Conservation (phyloP, 345 rosid species). For the Syzygium aromaticum region DNA sequence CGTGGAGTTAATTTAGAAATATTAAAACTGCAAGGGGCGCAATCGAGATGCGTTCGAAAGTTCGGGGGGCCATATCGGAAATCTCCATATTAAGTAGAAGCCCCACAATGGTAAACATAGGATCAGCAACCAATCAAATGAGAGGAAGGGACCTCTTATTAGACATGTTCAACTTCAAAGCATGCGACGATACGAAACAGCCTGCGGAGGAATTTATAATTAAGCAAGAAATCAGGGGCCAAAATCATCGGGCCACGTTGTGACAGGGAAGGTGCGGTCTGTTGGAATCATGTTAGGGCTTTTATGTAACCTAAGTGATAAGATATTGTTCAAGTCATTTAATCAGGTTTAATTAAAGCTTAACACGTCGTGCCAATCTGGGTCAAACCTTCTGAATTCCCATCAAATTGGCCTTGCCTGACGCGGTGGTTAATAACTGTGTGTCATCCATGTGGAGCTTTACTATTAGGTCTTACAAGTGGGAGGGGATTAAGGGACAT, state of each 20-base stretch:
- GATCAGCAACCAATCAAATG: not conserved
- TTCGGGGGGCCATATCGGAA: not conserved
- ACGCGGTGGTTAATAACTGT: not conserved
- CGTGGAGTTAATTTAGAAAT: not conserved
- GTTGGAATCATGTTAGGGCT: not conserved
- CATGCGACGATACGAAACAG: not conserved
- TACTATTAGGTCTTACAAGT: not conserved
- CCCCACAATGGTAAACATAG: not conserved
- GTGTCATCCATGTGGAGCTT: not conserved
- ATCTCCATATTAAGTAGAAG: not conserved
- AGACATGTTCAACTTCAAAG: not conserved
- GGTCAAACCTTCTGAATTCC: not conserved
- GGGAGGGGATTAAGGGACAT: not conserved
- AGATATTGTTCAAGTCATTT: not conserved
- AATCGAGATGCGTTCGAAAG: not conserved
- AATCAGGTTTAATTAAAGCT: not conserved
- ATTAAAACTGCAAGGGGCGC: not conserved
- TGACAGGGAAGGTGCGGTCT: not conserved
- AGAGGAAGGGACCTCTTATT: not conserved
- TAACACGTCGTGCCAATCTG: not conserved
- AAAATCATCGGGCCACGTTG: not conserved
- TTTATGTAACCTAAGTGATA: not conserved
- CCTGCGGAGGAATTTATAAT: not conserved
- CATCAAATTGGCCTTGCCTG: not conserved
- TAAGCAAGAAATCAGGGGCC: not conserved